phyloP scores from a whole-genome alignment of 2,329 filamentous ascomycete genomes.

The Ophiobolus disseminans region DNA sequence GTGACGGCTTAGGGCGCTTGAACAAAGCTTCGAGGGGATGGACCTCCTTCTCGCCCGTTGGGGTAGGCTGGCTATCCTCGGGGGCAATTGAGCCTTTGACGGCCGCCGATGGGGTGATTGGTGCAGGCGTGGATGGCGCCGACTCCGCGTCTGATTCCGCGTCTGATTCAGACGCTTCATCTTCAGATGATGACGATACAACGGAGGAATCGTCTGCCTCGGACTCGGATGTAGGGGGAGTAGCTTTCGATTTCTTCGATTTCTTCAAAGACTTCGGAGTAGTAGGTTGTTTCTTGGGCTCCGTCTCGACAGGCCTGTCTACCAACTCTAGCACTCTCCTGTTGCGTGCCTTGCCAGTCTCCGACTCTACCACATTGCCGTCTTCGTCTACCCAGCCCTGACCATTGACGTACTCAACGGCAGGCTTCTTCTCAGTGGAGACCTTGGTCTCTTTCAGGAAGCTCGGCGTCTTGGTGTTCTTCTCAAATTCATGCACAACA shows the following conservation, averaged over 20 bases:
- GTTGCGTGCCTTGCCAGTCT: slow-evolving; percentile 47
- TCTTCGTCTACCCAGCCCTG: slow-evolving; percentile 86
- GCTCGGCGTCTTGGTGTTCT: slow-evolving; percentile 79
- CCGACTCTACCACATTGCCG: slow-evolving; percentile 75
- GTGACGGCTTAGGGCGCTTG: slow-evolving; percentile 68
- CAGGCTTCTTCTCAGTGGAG: slow-evolving; percentile 54
- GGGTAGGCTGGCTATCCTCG: slow-evolving; percentile 18
- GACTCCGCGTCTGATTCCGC: slow-evolving; percentile 19
- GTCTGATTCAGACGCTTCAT: slow-evolving; percentile 31
- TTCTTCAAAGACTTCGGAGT: slow-evolving; percentile 25
- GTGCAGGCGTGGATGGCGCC: slow-evolving; percentile 20
- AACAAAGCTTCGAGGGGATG: slow-evolving; percentile 94
- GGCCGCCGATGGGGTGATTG: too few relatives aligned
- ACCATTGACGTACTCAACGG: slow-evolving; percentile 76
- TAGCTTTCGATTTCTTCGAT: slow-evolving; percentile 29
- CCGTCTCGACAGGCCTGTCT: slow-evolving; percentile 30
- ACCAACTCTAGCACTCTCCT: slow-evolving; percentile 43
- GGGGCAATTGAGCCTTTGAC: slow-evolving; percentile 18
- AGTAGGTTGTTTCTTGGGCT: slow-evolving; percentile 23
- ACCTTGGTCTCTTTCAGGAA: slow-evolving; percentile 71
- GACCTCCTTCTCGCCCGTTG: slow-evolving; percentile 54
- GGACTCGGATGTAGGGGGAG: slow-evolving; percentile 33
- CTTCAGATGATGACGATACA: slow-evolving; percentile 46
- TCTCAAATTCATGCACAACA: slow-evolving; percentile 87
- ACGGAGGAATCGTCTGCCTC: slow-evolving; percentile 43